Base-by-base conservation (phyloP, 1,139 yeast species). In the Pneumocystis wakefieldiae region DNA sequence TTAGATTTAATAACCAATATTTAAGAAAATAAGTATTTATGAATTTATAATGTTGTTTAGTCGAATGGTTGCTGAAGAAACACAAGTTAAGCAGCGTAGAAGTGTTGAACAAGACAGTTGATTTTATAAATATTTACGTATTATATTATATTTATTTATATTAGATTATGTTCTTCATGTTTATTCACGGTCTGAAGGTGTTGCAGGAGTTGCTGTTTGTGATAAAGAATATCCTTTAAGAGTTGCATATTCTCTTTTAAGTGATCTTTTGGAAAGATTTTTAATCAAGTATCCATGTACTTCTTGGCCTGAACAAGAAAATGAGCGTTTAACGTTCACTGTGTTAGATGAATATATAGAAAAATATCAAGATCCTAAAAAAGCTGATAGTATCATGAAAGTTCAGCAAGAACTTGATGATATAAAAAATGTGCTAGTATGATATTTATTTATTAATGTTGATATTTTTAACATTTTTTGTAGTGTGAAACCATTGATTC, bases 401-500 rank as follows among this genome's bases (percentile, higher is more conserved):
- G 98, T 92, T 48, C 98, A 94, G 77, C 95, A 90, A 73, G 98
- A 92, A 75, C 81, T 92, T 71, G 98, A 94, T 75, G 98, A 94
- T 73, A 92, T 98, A 59, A 94, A 92, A 80, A 89, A 91, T 70
- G 96, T 91, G 57, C 79, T 92, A 71, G 59, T 57, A 57, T 10
- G 59, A 7, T 37, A 57, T 19, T 19, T 57, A 28, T 10, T 39
- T 57, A 7, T 24, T 57, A 19, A 8, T 8, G 12, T 19, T 2
- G 24, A 24, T 57, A n/a, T 19, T 48, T 48, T 48, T 41, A 17
- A 24, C 3, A 1, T 48, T 8, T 24, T 7, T 42, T n/a, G 12
- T 8, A 57, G 59, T 97, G 92, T 76, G 90, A 92, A 78, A 90
- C 97, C 60, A 92, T 92, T 70, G 97, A 94, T 75, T 82, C 87